Evolutionary conservation across 148 eudicot genomes (phyloP), one percentile per base, ranked within the genome.

Genomic region (Vaccinium vitisidaea): DNA sequence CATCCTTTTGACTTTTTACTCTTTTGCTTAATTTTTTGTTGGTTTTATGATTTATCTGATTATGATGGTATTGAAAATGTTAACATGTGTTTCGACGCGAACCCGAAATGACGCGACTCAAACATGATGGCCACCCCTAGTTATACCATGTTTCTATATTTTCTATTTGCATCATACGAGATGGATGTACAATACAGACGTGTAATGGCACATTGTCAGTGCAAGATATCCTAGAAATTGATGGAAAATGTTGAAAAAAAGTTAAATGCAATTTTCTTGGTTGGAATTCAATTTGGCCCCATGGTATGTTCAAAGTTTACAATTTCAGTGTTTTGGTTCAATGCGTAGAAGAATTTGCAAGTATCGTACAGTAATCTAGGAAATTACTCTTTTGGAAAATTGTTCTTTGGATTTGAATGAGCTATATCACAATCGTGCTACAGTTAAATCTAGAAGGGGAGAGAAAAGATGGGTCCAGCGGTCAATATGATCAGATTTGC

Each of bases 401-500:
- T 39, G 55, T 36, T 73, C 55, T 18, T 73, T 39, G 16, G 79
- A 54, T 74, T 32, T 75, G 79, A 83, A 53, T 75, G 53, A 56
- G 55, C 55, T 73, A 74, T 54, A 50, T 32, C 27, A 16, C 32
- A 27, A 56, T 77, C 10, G 21, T 56, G 65, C 83, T 87, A 73
- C 89, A 97, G 99, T 96, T 92, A 75, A 89, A 23, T 84, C 78
- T 90, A 78, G 93, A 94, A 55, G 94, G 87, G 70, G 96, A 91
- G 71, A 90, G 82, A 70, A 92, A 95, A 82, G 96, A 95, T 86
- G 95, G 93, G 10, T 90, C 83, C 81, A 90, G 49, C 83, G 93
- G 94, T 23, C 93, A 88, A 88, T 97, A 86, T 90, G 99, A 97
- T 92, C 92, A 93, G 84, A 95, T 97, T 87, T 97, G 98, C 88